Conservation (phyloP, 2,329 filamentous ascomycete genomes). For the Diaporthe sp. region DNA sequence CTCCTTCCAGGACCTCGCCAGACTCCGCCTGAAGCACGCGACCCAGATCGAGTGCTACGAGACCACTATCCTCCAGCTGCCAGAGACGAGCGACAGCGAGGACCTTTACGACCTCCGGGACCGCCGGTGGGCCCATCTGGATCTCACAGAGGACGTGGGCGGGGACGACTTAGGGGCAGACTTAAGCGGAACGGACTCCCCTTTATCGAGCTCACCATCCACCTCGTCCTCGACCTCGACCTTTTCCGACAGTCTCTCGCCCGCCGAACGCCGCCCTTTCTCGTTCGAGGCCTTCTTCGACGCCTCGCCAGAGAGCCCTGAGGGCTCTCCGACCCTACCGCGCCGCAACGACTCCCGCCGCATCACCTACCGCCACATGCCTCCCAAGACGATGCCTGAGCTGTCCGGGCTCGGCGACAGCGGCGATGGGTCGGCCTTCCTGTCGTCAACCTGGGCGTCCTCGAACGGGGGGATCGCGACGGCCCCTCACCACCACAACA, state of each 20-base stretch:
- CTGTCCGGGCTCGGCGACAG: conserved; percentile 9
- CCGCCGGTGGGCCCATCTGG: conserved; percentile 29
- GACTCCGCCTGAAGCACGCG: conserved; percentile 26
- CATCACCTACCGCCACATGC: neutral
- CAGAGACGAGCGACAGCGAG: conserved; percentile 16
- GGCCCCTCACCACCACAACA: neutral
- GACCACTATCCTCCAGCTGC: neutral
- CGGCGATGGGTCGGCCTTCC: neutral
- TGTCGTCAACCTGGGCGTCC: conserved; percentile 26
- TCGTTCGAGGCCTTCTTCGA: conserved; percentile 17
- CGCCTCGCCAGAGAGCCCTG: conserved; percentile 29
- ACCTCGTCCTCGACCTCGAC: conserved; percentile 7
- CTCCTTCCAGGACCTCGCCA: conserved; percentile 29
- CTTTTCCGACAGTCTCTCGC: neutral
- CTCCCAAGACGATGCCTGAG: conserved; percentile 28
- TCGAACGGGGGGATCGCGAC: neutral
- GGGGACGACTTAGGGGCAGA: conserved; percentile 28
- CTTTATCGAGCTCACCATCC: conserved; percentile 15
- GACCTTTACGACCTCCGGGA: conserved; percentile 7
- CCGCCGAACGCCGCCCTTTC: neutral
- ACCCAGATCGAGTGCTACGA: conserved; percentile 18
- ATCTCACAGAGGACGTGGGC: conserved; percentile 1
- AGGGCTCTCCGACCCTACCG: conserved; percentile 26
- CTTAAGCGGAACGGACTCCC: conserved; percentile 9
- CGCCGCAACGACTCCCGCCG: neutral